Percentiles rank a stretch among this genome's conserved stretches.
phyloP scores from a whole-genome alignment of 2,329 filamentous ascomycete species.

The Fusarium pseudoanthophilum region DNA sequence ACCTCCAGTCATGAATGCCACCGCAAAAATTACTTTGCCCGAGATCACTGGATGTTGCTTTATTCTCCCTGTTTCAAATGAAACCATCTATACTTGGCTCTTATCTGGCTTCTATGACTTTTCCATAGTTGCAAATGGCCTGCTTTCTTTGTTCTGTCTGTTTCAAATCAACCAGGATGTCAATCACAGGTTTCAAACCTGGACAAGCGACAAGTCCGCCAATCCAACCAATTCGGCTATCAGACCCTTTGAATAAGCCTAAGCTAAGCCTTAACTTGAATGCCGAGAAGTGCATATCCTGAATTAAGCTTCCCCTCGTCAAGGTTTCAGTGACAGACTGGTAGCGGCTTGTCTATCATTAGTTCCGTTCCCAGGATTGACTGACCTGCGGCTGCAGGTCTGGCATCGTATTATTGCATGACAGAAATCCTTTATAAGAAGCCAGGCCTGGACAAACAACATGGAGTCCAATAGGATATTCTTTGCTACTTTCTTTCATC shows the following conservation, averaged over 20 bases:
- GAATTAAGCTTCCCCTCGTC: background rate
- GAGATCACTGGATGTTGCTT: background rate
- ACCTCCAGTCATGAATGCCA: background rate
- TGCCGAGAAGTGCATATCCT: conserved; percentile 1
- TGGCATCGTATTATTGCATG: background rate
- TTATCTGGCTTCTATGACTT: background rate
- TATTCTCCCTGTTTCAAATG: conserved; percentile 9
- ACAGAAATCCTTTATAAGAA: conserved; percentile 14
- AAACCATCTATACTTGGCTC: conserved; percentile 6
- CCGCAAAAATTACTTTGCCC: background rate
- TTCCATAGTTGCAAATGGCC: background rate
- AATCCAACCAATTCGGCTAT: conserved; percentile 11
- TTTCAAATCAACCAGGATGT: conserved; percentile 19
- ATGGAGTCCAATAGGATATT: background rate
- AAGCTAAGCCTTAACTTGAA: conserved; percentile 9
- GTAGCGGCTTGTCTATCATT: background rate
- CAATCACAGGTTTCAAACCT: background rate
- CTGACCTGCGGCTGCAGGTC: background rate
- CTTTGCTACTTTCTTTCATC: conserved; percentile 25
- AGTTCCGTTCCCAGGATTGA: background rate
- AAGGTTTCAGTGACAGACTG: conserved; percentile 11
- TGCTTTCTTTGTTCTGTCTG: conserved; percentile 6
- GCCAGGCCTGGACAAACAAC: background rate
- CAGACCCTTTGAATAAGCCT: conserved; percentile 21
- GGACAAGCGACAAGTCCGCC: conserved; percentile 30